Conservation (phyloP, 2,329 filamentous ascomycete species). For the Xenoacremonium recifei region DNA sequence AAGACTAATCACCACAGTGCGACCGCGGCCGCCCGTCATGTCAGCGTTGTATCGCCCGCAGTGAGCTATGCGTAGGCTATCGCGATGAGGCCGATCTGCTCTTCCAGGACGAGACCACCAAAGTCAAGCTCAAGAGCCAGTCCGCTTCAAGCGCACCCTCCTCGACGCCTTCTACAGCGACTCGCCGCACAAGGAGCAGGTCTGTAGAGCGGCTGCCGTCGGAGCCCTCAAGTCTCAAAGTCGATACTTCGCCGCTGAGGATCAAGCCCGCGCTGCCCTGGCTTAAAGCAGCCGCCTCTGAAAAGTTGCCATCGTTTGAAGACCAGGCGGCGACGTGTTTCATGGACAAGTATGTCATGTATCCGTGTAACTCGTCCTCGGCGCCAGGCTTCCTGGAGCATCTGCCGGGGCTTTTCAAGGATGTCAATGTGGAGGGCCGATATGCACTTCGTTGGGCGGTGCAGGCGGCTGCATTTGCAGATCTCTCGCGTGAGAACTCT, state of each 20-base stretch:
- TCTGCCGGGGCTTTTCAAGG: constrained; percentile 35
- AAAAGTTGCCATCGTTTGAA: constrained; percentile 10
- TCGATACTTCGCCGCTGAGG: background rate
- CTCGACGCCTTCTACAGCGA: constrained; percentile 3
- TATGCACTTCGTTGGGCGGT: constrained; percentile 38
- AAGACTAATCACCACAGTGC: constrained; percentile 20
- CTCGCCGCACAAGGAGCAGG: constrained; percentile 11
- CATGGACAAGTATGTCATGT: constrained; percentile 38
- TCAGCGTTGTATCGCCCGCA: constrained; percentile 34
- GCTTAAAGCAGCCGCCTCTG: constrained; percentile 15
- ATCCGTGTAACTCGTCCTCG: constrained; percentile 35
- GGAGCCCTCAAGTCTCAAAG: background rate
- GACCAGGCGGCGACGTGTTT: constrained; percentile 31
- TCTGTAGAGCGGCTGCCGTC: constrained; percentile 11
- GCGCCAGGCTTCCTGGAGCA: constrained; percentile 39
- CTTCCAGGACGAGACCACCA: constrained; percentile 36
- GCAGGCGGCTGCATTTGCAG: constrained; percentile 34
- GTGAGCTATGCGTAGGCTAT: constrained; percentile 37
- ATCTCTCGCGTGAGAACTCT: constrained; percentile 26
- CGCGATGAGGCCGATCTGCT: constrained; percentile 35
- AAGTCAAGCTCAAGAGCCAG: constrained; percentile 20
- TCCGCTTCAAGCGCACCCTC: constrained; percentile 3
- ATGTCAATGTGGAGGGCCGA: constrained; percentile 36
- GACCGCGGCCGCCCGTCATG: constrained; percentile 35
- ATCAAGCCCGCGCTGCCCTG: constrained; percentile 17